Evolutionary conservation across 306 rosid genomes (phyloP), one percentile per base, ranked within the genome.

Genomic region (Adenanthera pavonina): DNA sequence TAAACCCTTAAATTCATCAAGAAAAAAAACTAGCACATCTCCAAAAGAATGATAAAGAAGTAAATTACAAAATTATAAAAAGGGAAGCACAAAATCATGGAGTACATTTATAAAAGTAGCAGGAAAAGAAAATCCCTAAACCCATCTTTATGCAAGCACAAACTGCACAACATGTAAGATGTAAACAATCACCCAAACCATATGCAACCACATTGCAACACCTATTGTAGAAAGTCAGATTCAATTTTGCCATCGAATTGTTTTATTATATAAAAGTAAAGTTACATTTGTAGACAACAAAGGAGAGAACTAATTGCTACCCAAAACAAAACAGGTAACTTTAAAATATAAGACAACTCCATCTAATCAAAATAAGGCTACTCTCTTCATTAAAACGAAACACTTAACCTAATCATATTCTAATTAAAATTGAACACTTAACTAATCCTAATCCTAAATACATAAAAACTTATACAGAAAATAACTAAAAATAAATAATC

Each of bases 11-110:
- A 5, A 7, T 25, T 44, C 57, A 69, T 69, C 53, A 47, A 46
- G 56, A 46, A 14, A 69, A 25, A 69, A 7, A 14, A 49, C 13
- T 3, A 36, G 16, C 13, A 52, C 33, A 34, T 16, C 34, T 34
- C 34, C 56, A 34, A 9, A 49, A 49, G 46, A 72, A 51, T 33
- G 15, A 51, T 72, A 6, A 72, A 34, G 4, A 51, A 34, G 8
- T 2, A 71, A 7, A 11, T 46, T 30, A 71, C 7, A 25, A 13
- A 6, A 47, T 41, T 68, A 17, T 41, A 30, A 48, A 71, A 59
- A 30, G 20, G 40, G 79, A 75, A 14, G 79, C 78, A 59, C 13
- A 57, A 59, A 44, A 75, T 61, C 25, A 12, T 40, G n/a, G n/a
- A 17, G 49, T 36, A 35, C 35, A 34, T 1, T 40, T 65, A 17